These are phyloP conservation scores for Fraxinus nigra DNA, from an alignment of 305 asterid species.

Conservation along the genomic window DNA sequence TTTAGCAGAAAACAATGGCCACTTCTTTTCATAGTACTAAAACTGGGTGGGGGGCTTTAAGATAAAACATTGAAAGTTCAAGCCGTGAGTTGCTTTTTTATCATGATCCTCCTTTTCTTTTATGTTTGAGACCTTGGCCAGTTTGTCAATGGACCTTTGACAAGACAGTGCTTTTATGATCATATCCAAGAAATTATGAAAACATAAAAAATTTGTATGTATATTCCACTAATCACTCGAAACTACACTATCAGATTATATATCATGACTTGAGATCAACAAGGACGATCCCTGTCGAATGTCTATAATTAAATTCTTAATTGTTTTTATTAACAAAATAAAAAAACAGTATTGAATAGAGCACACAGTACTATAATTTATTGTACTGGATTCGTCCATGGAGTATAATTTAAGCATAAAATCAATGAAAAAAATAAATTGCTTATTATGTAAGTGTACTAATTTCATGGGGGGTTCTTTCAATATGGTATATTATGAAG, in stretches of 20 bases:
- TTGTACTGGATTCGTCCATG: neutral
- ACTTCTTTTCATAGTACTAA: neutral
- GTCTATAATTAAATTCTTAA: neutral
- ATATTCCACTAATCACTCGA: neutral
- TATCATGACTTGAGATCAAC: neutral
- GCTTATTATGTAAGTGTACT: neutral
- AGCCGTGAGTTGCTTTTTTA: neutral
- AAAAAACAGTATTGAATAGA: neutral
- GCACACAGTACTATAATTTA: neutral
- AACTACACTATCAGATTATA: neutral
- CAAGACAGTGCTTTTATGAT: neutral
- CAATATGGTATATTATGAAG: neutral
- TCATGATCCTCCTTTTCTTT: neutral
- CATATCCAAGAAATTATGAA: neutral
- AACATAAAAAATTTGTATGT: neutral
- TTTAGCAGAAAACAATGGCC: neutral
- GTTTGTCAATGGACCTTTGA: neutral
- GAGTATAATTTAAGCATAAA: constrained; percentile 9
- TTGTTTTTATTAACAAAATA: neutral
- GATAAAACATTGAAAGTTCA: neutral
- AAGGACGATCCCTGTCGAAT: neutral
- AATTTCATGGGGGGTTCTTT: constrained; percentile 3
- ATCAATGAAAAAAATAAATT: constrained; percentile 1
- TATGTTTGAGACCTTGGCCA: neutral
- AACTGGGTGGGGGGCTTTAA: neutral